phyloP scores from a whole-genome alignment of 306 rosid species.

The Dalbergia cultrata region DNA sequence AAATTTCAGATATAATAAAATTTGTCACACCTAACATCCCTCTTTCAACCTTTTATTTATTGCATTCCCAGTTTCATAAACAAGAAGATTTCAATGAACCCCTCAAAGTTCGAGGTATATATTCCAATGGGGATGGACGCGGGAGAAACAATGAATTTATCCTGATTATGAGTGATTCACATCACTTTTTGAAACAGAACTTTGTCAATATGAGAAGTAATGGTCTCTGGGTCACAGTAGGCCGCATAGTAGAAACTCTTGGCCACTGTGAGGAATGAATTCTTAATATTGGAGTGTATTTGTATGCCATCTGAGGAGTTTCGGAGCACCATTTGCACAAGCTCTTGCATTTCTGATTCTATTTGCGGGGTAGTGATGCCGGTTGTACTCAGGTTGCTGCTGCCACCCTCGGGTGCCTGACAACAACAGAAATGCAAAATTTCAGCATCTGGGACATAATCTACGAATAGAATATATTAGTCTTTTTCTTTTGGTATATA shows the following conservation, averaged over 20 bases:
- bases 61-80: background rate
- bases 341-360: slow-evolving; percentile 79
- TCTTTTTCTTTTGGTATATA: no score
- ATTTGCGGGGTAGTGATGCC: slow-evolving; percentile 47
- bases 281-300: slow-evolving; percentile 59
- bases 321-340: slow-evolving; percentile 65
- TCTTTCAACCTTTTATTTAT: background rate
- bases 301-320: slow-evolving; percentile 54
- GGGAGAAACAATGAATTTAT: background rate
- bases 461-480: background rate
- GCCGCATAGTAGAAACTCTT: slow-evolving; percentile 74
- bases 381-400: slow-evolving; percentile 20
- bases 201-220: slow-evolving; percentile 64
- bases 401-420: slow-evolving; percentile 55
- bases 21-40: background rate
- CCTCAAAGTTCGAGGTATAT: no score
- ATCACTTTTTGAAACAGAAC: slow-evolving; percentile 74
- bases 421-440: background rate
- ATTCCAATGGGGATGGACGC: no score
- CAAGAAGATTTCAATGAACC: background rate
- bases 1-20: no score
- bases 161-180: slow-evolving; percentile 38
- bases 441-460: background rate
- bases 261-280: slow-evolving; percentile 68
- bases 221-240: slow-evolving; percentile 60